A percentile compares a stretch with the other conserved stretches of the same genome.
phyloP scores from a whole-genome alignment of 257 asterid species.

The Avicennia marina region DNA sequence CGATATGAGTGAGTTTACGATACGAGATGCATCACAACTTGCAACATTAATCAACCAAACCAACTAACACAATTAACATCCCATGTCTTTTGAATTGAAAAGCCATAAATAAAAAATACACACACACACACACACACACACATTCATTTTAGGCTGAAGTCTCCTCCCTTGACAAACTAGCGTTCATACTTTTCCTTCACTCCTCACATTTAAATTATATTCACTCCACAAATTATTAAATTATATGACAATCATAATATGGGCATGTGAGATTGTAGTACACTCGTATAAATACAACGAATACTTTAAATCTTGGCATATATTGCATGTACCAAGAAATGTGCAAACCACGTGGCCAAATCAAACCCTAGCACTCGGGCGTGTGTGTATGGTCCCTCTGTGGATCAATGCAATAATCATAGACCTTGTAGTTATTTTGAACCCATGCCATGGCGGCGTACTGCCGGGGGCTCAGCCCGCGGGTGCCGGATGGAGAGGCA shows the following conservation, averaged over 20 bases:
- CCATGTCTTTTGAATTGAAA: background rate
- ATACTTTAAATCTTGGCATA: too few species aligned
- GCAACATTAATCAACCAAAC: too few species aligned
- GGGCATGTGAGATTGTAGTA: too few species aligned
- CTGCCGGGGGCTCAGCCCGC: slow-evolving; percentile 71
- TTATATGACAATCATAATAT: background rate
- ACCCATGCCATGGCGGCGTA: slow-evolving; percentile 61
- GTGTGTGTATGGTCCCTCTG: slow-evolving; percentile 52
- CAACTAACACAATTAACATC: too few species aligned
- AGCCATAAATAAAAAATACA: background rate
- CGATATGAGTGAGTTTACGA: too few species aligned
- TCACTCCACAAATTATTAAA: background rate
- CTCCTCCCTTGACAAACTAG: slow-evolving; percentile 9
- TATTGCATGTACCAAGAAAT: too few species aligned
- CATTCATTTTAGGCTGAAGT: background rate
- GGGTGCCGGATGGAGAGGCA: slow-evolving; percentile 36
- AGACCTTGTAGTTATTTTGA: slow-evolving; percentile 46
- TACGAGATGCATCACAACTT: too few species aligned
- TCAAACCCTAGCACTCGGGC: slow-evolving; percentile 94
- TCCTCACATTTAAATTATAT: background rate
- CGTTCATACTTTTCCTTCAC: background rate
- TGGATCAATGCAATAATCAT: slow-evolving; percentile 65
- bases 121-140: too few species aligned
- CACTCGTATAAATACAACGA: too few species aligned
- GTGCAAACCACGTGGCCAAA: too few species aligned